Evolutionary conservation across 768 basidiomycete species (phyloP), one percentile per base, ranked within the genome.

Genomic region (Lentinula raphanica): DNA sequence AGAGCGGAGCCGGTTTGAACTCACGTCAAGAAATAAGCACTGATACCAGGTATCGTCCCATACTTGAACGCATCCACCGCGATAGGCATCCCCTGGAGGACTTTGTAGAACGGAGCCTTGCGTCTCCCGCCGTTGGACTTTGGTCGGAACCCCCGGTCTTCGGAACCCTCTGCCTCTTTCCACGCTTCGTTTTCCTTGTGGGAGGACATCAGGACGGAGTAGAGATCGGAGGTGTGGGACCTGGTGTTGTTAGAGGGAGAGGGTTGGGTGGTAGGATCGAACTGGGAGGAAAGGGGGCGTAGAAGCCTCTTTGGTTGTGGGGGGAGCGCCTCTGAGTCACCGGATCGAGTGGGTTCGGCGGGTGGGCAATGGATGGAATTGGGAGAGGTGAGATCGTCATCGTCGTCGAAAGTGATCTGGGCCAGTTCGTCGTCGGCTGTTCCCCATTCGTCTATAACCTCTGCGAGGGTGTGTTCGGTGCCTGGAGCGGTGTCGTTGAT

Each of bases 1-100:
- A n/a, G n/a, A 17, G 44, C 40, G 42, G 51, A 25, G 11, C 45
- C 45, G 38, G 39, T 25, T 62, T 35, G 49, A 21, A 63, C 70
- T 46, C 65, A 95, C 94, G 94, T 93, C 61, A 98, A 71, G 64
- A 97, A 93, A 69, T 98, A 98, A 0, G 94, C 91, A 28, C 84
- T 90, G 25, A 98, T 83, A 9, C 84, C 86, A 5, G 95, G 94
- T 49, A 99, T 94, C 27, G 79, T 77, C 5, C 96, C 97, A 68
- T 98, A 99, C 36, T 88, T 83, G 72, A 99, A 99, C 1, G 95
- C 97, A 67, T 99, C 97, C 0, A 99, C 97, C 15, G 96, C 94
- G 25, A 99, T 90, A 8, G 95, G 94, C 94, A 98, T 97, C 1
- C 97, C 96, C 64, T 92, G 90, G 63, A 98, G 69, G 23, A 94